Percentiles rank a stretch among this genome's conserved stretches.
These are phyloP conservation scores for Emergomyces orientalis DNA, from an alignment of 2,329 filamentous ascomycete genomes.

Conservation along the genomic window DNA sequence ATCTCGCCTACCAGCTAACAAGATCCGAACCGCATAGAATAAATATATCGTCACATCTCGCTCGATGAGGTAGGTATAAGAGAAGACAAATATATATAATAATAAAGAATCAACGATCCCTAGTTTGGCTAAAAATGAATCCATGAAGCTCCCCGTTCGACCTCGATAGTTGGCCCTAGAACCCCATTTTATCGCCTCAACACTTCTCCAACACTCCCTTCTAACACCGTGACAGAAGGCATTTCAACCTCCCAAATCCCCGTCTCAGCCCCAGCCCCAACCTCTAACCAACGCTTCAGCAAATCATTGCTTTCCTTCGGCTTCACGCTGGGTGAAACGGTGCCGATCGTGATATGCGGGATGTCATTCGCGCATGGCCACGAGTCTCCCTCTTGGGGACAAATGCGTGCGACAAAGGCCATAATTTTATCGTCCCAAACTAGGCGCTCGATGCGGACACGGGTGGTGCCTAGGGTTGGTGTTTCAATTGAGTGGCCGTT, in stretches of 20 bases:
- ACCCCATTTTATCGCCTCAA: slow-evolving; percentile 27
- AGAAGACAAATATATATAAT: background rate
- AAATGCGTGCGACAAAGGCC: slow-evolving; percentile 74
- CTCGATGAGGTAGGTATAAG: background rate
- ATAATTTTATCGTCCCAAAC: slow-evolving; percentile 83
- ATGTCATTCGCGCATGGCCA: slow-evolving; percentile 68
- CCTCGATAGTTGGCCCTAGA: too few species aligned
- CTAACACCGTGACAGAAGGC: slow-evolving; percentile 46
- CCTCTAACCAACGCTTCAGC: slow-evolving; percentile 62
- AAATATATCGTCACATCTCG: background rate
- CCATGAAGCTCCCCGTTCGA: too few species aligned
- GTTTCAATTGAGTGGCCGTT: slow-evolving; percentile 21
- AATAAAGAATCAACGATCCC: too few species aligned
- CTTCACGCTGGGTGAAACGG: slow-evolving; percentile 63
- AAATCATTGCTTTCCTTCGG: slow-evolving; percentile 91
- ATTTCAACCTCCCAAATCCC: slow-evolving; percentile 49
- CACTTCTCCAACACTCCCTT: slow-evolving; percentile 46
- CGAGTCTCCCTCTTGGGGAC: slow-evolving; percentile 36
- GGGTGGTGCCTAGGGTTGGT: slow-evolving; percentile 27
- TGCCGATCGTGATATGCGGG: slow-evolving; percentile 85
- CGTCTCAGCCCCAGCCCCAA: slow-evolving; percentile 41
- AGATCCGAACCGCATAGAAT: background rate
- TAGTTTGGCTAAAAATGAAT: too few species aligned
- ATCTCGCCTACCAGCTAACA: background rate
- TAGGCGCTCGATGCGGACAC: slow-evolving; percentile 53